Conservation (phyloP, 495 filamentous ascomycete species). For the Aspergillus bridgeri region DNA sequence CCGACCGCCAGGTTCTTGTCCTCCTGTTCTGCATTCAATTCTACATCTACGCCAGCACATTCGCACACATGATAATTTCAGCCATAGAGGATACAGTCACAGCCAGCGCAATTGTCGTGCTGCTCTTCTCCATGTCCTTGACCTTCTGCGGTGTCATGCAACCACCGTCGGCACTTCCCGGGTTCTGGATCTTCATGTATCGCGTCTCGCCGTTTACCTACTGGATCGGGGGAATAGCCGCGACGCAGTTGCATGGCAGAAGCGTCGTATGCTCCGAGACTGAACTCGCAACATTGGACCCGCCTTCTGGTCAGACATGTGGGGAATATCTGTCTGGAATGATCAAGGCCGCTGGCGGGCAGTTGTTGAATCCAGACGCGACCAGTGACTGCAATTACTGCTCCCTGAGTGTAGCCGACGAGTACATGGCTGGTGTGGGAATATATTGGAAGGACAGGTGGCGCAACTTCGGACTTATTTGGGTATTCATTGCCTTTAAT, state of each 20-base stretch:
- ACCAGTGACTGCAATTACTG: conserved; percentile 41
- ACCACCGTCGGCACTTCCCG: conserved; percentile 51
- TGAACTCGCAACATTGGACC: conserved; percentile 53
- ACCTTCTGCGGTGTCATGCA: conserved; percentile 61
- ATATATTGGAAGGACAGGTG: conserved; percentile 37
- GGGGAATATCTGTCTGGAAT: conserved; percentile 37
- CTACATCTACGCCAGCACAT: conserved; percentile 44
- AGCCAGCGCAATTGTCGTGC: conserved; percentile 50
- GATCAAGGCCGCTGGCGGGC: conserved; percentile 24
- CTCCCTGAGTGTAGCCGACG: conserved; percentile 35
- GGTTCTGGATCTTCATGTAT: conserved; percentile 74
- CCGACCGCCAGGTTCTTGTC: conserved; percentile 46
- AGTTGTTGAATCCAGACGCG: conserved; percentile 36
- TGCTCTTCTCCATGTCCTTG: conserved; percentile 55
- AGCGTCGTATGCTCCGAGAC: conserved; percentile 50
- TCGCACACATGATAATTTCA: conserved; percentile 57
- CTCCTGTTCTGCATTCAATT: conserved; percentile 49
- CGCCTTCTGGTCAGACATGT: conserved; percentile 48
- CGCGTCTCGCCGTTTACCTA: conserved; percentile 62
- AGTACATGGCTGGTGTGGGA: conserved; percentile 29
- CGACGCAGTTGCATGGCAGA: conserved; percentile 52
- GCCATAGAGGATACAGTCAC: conserved; percentile 53
- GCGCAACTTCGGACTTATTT: conserved; percentile 47
- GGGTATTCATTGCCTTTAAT: conserved; percentile 49
- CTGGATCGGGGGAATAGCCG: conserved; percentile 10